Base-by-base conservation (phyloP, 225 moss, liverwort and hornwort species). In the Pleurozium schreberi region DNA sequence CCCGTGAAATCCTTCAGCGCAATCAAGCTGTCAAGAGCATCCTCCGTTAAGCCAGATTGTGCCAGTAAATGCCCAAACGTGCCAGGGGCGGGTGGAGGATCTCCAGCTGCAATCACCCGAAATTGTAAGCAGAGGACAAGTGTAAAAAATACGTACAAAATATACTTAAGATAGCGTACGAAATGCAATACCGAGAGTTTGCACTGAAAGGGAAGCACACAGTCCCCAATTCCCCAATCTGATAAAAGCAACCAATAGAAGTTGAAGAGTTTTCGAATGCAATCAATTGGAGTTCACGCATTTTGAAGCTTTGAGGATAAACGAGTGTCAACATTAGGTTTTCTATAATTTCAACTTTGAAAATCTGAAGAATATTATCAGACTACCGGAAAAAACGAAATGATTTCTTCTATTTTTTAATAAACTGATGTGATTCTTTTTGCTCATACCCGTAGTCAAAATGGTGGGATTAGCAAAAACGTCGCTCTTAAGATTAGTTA, bases 21-120 rank as follows among this genome's bases (percentile, higher is more conserved):
- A 86, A 97, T 98, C 90, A 98, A 87, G 86, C 96, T 98, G 80
- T 98, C 98, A 23, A 98, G 93, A 86, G 96, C 96, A 83, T 98
- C 96, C 82, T 98, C 98, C 47, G 95, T 96, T 57, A 98, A 73
- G 31, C 94, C 93, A 50, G 98, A 93, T 82, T 93, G 93, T 42
- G 95, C 91, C 79, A 96, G 90, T 47, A 93, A 90, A 85, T 95
- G 84, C 53, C 96, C 97, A 75, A 97, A 96, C 28, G 89, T 94
- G 49, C 94, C 94, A 74, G 92, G 91, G 60, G 92, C 81, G 20
- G 90, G 90, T 53, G 92, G 92, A 84, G 90, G 76, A 63, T 92
- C 87, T 62, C 83, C 92, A 87, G 87, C 93, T 93, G 92, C 88
- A 88, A 92, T 81, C 81, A 81, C 58, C 55, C 78, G 78, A 65